Evolutionary conservation across 108 stramenopile species (phyloP).

Genomic region (Pseudonitzschia pungens): DNA sequence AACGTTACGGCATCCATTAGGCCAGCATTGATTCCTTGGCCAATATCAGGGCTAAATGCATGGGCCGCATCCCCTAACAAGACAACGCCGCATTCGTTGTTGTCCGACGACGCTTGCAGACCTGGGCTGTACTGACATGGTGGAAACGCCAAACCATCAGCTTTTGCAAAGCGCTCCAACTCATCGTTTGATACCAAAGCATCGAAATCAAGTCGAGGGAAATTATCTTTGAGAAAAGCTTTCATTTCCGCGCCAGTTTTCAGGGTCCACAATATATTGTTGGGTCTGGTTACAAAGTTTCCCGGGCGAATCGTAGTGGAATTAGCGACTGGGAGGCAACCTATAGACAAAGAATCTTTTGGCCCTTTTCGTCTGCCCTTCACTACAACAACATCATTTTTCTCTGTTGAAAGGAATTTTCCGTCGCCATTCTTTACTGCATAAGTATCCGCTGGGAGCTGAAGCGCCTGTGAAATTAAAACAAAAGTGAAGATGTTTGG

Average conservation of each 20-base stretch:
- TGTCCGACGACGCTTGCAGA: conserved; percentile 32
- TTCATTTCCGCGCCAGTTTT: background rate
- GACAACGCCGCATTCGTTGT: conserved; percentile 22
- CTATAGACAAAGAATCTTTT: background rate
- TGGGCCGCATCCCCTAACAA: conserved; percentile 87
- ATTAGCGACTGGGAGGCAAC: background rate
- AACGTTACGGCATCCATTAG: conserved; percentile 66
- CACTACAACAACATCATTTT: conserved; percentile 1
- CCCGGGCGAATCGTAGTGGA: background rate
- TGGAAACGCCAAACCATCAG: conserved; percentile 62
- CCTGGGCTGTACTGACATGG: conserved; percentile 61
- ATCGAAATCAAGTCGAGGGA: conserved; percentile 7
- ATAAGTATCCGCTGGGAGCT: background rate
- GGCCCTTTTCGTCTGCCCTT: background rate
- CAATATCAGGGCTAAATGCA: conserved; percentile 87
- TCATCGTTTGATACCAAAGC: conserved; percentile 40
- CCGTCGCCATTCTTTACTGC: background rate
- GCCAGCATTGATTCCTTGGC: conserved; percentile 89
- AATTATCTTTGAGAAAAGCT: conserved; percentile 8
- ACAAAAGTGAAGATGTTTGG: background rate
- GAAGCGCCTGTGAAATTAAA: conserved; percentile 4
- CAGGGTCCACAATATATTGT: background rate
- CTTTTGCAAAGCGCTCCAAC: conserved; percentile 69
- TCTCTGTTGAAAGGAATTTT: background rate
- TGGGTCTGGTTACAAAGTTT: conserved; percentile 4